These are phyloP conservation scores for Phytopythium delawarense DNA, from an alignment of 352 stramenopile genomes.

Conservation along the genomic window DNA sequence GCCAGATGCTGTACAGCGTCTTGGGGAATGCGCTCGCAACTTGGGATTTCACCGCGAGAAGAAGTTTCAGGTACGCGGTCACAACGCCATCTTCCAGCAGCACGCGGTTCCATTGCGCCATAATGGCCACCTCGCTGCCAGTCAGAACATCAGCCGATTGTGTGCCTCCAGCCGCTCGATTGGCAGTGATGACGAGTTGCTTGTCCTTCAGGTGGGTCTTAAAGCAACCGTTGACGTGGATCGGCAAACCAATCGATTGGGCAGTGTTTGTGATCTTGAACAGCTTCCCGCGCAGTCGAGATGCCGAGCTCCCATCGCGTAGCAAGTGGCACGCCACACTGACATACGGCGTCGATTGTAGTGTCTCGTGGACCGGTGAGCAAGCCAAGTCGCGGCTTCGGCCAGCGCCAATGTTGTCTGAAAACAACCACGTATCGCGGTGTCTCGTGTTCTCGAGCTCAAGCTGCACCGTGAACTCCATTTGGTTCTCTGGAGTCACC, in stretches of 20 bases:
- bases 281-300: constrained; percentile 44
- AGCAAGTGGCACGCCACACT: constrained; percentile 61
- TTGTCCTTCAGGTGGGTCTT: constrained; percentile 58
- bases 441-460: constrained; percentile 52
- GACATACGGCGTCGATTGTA: constrained; percentile 61
- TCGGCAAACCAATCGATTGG: constrained; percentile 43
- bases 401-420: constrained; percentile 61
- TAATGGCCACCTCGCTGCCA: constrained; percentile 51
- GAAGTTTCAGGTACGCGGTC: constrained; percentile 60
- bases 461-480: constrained; percentile 60
- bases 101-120: constrained; percentile 65
- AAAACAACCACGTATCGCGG: constrained; percentile 58
- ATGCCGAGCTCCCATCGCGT: constrained; percentile 34
- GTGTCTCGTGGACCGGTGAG: constrained; percentile 51
- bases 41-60: constrained; percentile 44
- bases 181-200: constrained; percentile 20
- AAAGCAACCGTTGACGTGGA: constrained; percentile 79
- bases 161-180: constrained; percentile 5
- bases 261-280: constrained; percentile 54
- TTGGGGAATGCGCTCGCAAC: constrained; percentile 35
- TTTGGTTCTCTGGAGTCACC: constrained; percentile 52
- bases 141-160: constrained; percentile 2
- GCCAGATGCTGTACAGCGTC: constrained; percentile 67
- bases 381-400: constrained; percentile 65
- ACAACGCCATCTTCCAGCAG: constrained; percentile 62